Evolutionary conservation across 805 yeast species (phyloP), one percentile per base, ranked within the genome.

Genomic region (Tetrapisispora taiwanensis): DNA sequence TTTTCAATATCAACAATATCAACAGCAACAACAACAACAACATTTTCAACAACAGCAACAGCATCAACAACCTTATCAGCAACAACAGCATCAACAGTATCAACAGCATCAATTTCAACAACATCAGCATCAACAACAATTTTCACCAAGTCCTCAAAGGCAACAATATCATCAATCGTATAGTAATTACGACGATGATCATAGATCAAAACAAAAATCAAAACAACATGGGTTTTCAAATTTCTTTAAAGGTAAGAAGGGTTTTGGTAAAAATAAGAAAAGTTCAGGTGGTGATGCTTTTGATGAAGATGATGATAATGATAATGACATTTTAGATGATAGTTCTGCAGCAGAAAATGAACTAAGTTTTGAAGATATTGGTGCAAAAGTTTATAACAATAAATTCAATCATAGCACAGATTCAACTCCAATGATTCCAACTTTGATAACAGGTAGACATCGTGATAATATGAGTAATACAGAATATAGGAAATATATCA

Each of bases 381-480:
- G 78, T 20, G 80, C 79, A 40, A 63, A 80, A 1, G 67, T 81
- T 41, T 85, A 80, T 50, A 71, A 84, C 5, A 65, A 62, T 30
- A 59, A 58, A 28, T 81, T 81, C 55, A 81, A 81, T 3, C 47
- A 53, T 26, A 66, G 72, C 17, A 66, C 70, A 41, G 86, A 81
- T 49, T 72, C 89, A 0, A 72, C 86, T 0, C 89, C 92, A 8
- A 77, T 81, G 49, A 83, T 84, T 33, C 94, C 94, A 7, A 82
- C 87, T 0, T 44, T 84, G 3, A 68, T 75, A 5, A 62, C 73
- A 0, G 40, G 32, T 9, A 56, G 54, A 39, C 59, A 58, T 24
- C 48, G 48, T 28, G 43, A 32, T 0, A 67, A 63, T 39, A 55
- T 68, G 51, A 71, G 71, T 42, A 80, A 75, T 51, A 68, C 76